A percentile compares a stretch with the other conserved stretches of the same genome.
Evolutionary conservation across 2,329 filamentous ascomycete species (phyloP).

Genomic region (Cytospora leucostoma): DNA sequence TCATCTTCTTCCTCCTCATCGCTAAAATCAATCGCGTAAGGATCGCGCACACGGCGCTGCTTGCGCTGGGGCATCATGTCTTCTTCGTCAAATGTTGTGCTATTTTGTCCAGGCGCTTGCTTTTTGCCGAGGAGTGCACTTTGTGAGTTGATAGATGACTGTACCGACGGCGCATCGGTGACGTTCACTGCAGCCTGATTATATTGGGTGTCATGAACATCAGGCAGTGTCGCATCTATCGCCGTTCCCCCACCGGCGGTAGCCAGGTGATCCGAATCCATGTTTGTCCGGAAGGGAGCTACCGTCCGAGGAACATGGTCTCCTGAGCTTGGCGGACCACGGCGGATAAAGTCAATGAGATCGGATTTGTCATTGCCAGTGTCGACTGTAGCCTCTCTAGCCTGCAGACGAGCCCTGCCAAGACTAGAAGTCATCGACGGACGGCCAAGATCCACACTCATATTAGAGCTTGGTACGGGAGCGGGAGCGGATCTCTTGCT

Average conservation of each 20-base stretch:
- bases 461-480: conserved; percentile 37
- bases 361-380: conserved; percentile 73
- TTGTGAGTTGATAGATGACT: conserved; percentile 73
- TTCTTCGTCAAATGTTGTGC: conserved; percentile 46
- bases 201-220: conserved; percentile 56
- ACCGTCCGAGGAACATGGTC: conserved; percentile 78
- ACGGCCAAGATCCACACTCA: conserved; percentile 44
- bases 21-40: conserved; percentile 87
- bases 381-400: conserved; percentile 69
- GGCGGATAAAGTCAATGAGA: conserved; percentile 91
- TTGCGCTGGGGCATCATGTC: conserved; percentile 69
- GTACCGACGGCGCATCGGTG: conserved; percentile 57
- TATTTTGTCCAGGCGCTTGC: conserved; percentile 33
- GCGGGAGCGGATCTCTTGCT: conserved; percentile 39
- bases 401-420: conserved; percentile 60
- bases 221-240: conserved; percentile 58
- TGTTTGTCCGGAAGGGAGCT: conserved; percentile 80
- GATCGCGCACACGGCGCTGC: conserved; percentile 77
- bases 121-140: conserved; percentile 62
- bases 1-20: conserved; percentile 66
- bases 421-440: conserved; percentile 35
- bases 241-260: conserved; percentile 56
- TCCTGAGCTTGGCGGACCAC: conserved; percentile 68
- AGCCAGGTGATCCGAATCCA: conserved; percentile 79
- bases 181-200: conserved; percentile 58